phyloP scores from a whole-genome alignment of 306 rosid genomes.

The Cucurbita maxima region DNA sequence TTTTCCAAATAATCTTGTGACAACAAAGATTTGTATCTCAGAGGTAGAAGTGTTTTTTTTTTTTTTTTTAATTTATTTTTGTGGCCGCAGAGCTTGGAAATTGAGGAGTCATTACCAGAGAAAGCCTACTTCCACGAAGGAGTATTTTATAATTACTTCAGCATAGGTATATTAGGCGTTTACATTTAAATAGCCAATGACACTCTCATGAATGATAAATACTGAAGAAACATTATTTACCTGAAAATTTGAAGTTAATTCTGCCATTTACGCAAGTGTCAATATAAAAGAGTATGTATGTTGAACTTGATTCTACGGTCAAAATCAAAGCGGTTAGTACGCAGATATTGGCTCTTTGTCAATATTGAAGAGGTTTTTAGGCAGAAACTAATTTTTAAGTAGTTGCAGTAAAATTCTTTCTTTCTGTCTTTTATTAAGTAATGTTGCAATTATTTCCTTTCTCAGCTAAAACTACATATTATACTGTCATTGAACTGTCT shows the following conservation, averaged over 20 bases:
- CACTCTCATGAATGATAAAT: background rate
- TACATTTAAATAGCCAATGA: background rate
- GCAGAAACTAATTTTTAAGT: background rate
- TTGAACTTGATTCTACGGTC: no score
- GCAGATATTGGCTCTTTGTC: background rate
- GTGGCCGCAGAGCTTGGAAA: conserved; percentile 52
- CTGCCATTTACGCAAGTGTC: background rate
- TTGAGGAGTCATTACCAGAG: conserved; percentile 56
- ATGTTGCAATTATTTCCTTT: background rate
- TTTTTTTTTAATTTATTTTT: background rate
- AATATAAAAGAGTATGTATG: background rate
- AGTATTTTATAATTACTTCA: conserved; percentile 88
- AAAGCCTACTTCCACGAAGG: conserved; percentile 56
- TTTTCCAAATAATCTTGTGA: background rate
- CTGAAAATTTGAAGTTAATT: background rate
- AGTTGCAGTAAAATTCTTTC: background rate
- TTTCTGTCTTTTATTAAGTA: background rate
- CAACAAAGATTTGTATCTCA: background rate
- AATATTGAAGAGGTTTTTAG: background rate
- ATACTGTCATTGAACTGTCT: background rate
- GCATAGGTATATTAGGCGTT: conserved; percentile 52
- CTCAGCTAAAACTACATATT: background rate
- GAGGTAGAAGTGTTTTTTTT: background rate
- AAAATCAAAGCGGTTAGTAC: background rate
- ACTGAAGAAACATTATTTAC: background rate